A percentile compares a stretch with the other conserved stretches of the same genome.
These are phyloP conservation scores for Sclerotinia sclerotiorum DNA, from an alignment of 2,329 filamentous ascomycete species.

Conservation along the genomic window DNA sequence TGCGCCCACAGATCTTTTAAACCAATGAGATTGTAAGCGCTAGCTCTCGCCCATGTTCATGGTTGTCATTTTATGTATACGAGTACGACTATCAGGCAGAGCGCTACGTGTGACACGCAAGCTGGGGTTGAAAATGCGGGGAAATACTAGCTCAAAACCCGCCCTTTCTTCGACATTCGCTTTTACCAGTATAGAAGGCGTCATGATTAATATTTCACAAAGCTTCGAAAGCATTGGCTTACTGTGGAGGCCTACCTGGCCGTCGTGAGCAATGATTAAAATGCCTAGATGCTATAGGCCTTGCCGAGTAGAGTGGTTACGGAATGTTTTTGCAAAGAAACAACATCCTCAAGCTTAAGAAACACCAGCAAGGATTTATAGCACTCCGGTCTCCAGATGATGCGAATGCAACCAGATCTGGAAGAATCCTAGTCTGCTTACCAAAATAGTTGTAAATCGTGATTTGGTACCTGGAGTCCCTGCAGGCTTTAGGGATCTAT, in stretches of 20 bases:
- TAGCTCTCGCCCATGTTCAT: constrained; percentile 14
- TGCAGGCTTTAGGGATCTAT: constrained; percentile 11
- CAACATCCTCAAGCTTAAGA: not conserved
- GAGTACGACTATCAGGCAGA: constrained; percentile 1
- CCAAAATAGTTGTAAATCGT: not conserved
- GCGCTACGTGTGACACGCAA: constrained; percentile 18
- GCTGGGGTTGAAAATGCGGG: constrained; percentile 23
- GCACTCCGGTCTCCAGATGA: constrained; percentile 2
- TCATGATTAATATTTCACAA: not conserved
- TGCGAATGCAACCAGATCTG: constrained; percentile 9
- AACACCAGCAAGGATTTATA: constrained; percentile 1
- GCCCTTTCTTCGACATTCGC: not conserved
- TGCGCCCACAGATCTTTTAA: not conserved
- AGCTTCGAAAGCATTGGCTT: not conserved
- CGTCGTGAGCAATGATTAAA: not conserved
- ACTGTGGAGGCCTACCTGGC: not conserved
- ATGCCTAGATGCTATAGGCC: not conserved
- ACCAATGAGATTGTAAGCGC: constrained; percentile 12
- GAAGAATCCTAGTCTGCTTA: constrained; percentile 1
- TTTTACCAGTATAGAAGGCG: not conserved
- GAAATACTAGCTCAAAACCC: not conserved
- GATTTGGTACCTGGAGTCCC: constrained; percentile 22
- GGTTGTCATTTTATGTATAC: not conserved
- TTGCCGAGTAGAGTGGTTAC: not conserved
- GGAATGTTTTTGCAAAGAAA: not conserved